Percentiles rank a stretch among this genome's conserved stretches.
Conservation (phyloP, 306 rosid genomes). For the Mimosa pudica region DNA sequence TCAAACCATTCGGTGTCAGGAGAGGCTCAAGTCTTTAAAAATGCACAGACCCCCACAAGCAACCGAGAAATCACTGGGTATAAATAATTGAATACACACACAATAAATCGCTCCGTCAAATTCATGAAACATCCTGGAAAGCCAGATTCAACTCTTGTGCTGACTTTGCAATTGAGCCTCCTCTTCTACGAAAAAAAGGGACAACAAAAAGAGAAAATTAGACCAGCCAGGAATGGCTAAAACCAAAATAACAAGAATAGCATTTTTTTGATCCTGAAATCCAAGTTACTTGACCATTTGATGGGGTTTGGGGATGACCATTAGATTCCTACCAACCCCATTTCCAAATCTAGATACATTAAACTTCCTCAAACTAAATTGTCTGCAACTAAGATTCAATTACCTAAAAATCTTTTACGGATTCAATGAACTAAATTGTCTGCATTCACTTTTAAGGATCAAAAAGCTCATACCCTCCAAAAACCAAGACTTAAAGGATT, state of each 20-base stretch:
- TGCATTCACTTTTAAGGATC: background rate
- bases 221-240: background rate
- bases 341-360: background rate
- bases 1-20: conserved; percentile 49
- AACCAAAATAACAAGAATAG: background rate
- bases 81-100: conserved; percentile 36
- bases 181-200: conserved; percentile 60
- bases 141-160: conserved; percentile 92
- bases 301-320: background rate
- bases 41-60: conserved; percentile 55
- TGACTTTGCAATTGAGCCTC: conserved; percentile 86
- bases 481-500: conserved; percentile 10
- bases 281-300: background rate
- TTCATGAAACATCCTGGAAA: conserved; percentile 77
- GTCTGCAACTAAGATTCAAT: background rate
- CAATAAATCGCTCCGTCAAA: conserved; percentile 17
- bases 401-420: background rate
- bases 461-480: background rate
- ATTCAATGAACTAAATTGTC: no score
- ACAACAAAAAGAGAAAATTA: conserved; percentile 41
- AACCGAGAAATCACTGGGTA: conserved; percentile 25
- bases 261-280: background rate
- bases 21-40: conserved; percentile 54
- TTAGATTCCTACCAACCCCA: background rate
- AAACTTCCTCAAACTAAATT: background rate